Evolutionary conservation across 257 asterid species (phyloP).

Genomic region (Solanum boliviense): DNA sequence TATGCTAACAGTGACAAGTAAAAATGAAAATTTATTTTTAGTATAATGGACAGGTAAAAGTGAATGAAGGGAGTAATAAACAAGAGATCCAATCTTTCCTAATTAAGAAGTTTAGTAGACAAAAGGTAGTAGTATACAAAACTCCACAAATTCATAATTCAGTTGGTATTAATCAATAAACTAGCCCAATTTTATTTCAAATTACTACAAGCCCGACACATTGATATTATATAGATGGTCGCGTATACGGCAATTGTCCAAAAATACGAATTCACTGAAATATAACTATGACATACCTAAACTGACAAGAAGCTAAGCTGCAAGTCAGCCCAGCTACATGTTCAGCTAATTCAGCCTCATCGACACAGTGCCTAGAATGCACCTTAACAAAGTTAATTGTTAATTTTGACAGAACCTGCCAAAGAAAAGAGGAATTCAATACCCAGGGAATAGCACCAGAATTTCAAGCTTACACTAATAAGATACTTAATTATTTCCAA

Average conservation of each 20-base stretch:
- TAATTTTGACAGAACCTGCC: conserved; percentile 56
- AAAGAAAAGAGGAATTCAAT: background rate
- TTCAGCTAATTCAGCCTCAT: conserved; percentile 95
- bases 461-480: background rate
- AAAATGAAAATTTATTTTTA: background rate
- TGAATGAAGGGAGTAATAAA: background rate
- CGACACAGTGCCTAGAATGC: conserved; percentile 74
- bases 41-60: background rate
- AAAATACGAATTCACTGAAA: background rate
- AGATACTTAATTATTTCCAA: background rate
- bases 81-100: background rate
- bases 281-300: conserved; percentile 36
- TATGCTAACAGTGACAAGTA: background rate
- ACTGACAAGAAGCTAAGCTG: conserved; percentile 90
- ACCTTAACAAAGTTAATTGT: conserved; percentile 60
- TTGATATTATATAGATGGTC: background rate
- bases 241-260: background rate
- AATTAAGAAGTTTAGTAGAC: background rate
- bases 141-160: background rate
- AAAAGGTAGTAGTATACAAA: background rate
- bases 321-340: conserved; percentile 83
- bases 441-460: background rate
- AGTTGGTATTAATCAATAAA: background rate
- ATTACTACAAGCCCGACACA: background rate
- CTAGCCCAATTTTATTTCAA: background rate